Conservation (phyloP, 2,329 filamentous ascomycete genomes). For the Tympanopsis confertula region DNA sequence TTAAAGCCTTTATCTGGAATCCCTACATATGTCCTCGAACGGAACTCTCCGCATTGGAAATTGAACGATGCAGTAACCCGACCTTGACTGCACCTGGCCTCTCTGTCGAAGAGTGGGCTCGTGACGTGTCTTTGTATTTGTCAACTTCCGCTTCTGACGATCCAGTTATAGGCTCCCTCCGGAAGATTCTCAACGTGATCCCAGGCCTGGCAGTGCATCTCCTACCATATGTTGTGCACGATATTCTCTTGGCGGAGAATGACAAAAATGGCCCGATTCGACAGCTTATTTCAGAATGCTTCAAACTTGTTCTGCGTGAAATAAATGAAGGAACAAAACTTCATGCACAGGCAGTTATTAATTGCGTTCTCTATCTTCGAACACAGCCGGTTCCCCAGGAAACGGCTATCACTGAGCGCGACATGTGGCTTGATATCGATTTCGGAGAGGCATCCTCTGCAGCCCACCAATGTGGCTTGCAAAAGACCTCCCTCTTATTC, state of each 20-base stretch:
- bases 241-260: slow-evolving; percentile 62
- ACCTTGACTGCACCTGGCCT: not conserved
- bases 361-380: slow-evolving; percentile 76
- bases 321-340: slow-evolving; percentile 33
- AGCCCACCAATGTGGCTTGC: slow-evolving; percentile 70
- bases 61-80: not conserved
- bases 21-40: not conserved
- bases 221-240: slow-evolving; percentile 76
- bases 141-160: slow-evolving; percentile 47
- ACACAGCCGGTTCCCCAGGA: slow-evolving; percentile 68
- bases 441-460: slow-evolving; percentile 58
- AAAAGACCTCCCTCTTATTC: slow-evolving; percentile 75
- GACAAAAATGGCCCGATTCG: slow-evolving; percentile 48
- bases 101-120: not conserved
- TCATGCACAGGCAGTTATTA: slow-evolving; percentile 63
- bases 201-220: slow-evolving; percentile 60
- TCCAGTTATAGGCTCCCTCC: slow-evolving; percentile 58
- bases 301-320: slow-evolving; percentile 50
- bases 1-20: not conserved
- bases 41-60: not conserved
- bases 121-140: slow-evolving; percentile 29
- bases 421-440: slow-evolving; percentile 78
- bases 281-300: slow-evolving; percentile 50
- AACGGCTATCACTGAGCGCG: slow-evolving; percentile 64
- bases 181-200: slow-evolving; percentile 53